These are phyloP conservation scores for Stagonosporopsis vannaccii DNA, from an alignment of 2,329 filamentous ascomycete genomes.

Conservation along the genomic window DNA sequence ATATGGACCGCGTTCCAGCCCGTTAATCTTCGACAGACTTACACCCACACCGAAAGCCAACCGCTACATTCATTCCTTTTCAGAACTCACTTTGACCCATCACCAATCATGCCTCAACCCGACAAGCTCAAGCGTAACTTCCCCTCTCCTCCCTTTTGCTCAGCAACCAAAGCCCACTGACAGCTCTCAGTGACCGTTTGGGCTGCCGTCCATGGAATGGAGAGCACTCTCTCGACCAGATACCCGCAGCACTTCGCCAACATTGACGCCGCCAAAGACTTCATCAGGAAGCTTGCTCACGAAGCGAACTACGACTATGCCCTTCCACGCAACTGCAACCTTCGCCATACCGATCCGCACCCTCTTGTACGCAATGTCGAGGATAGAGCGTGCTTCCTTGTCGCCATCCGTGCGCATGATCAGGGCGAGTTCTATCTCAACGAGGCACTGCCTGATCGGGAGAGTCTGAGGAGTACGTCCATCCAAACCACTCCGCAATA, in stretches of 20 bases:
- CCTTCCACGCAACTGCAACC: not conserved
- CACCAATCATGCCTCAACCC: not conserved
- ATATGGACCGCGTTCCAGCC: not conserved
- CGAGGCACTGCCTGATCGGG: conserved; percentile 1
- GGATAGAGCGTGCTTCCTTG: conserved; percentile 11
- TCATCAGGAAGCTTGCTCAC: conserved; percentile 1
- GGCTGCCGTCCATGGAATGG: not conserved
- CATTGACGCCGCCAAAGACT: conserved; percentile 14
- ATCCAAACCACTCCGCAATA: too few species aligned
- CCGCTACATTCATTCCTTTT: not conserved
- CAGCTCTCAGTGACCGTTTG: not conserved
- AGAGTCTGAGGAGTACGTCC: not conserved
- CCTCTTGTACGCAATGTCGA: not conserved
- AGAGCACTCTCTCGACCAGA: not conserved
- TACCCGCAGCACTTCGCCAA: conserved; percentile 15
- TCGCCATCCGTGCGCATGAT: conserved; percentile 18
- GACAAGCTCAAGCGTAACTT: not conserved
- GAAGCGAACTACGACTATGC: not conserved
- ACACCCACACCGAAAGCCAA: not conserved
- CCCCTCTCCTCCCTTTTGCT: too few species aligned
- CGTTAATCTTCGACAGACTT: not conserved
- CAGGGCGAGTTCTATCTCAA: conserved; percentile 20
- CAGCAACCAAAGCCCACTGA: not conserved
- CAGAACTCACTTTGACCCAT: not conserved
- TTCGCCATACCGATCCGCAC: not conserved